Percentiles rank a stretch among this genome's conserved stretches.
Evolutionary conservation across 371 early-diverging fungal species (phyloP).

Genomic region (Blastocladiella emersonii): DNA sequence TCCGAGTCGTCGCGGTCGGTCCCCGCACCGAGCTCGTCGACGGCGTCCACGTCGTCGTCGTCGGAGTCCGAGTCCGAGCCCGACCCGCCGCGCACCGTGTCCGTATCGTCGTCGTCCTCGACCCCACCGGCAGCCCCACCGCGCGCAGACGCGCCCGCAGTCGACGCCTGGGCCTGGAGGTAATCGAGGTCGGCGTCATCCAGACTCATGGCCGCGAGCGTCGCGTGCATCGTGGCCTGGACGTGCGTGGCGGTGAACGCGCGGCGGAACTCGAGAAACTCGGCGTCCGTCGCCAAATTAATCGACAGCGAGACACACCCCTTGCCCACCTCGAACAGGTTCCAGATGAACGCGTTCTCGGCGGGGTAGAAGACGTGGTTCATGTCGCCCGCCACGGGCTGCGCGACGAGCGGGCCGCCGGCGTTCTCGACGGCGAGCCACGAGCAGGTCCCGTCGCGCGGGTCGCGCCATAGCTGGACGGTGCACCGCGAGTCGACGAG

Average conservation of each 20-base stretch:
- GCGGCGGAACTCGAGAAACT: neutral
- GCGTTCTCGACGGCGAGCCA: slow-evolving; percentile 36
- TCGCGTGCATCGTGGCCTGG: slow-evolving; percentile 5
- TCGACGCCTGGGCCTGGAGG: slow-evolving; percentile 10
- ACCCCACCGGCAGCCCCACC: slow-evolving; percentile 14
- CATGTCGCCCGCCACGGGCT: slow-evolving; percentile 51
- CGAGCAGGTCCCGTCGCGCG: slow-evolving; percentile 13
- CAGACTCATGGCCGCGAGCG: neutral
- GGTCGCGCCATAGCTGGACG: neutral
- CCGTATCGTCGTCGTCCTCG: slow-evolving; percentile 15
- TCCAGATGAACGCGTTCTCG: slow-evolving; percentile 24
- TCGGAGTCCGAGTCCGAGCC: slow-evolving; percentile 14
- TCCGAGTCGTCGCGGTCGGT: slow-evolving; percentile 11
- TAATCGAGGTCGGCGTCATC: slow-evolving; percentile 4
- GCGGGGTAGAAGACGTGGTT: slow-evolving; percentile 42
- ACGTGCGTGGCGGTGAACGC: neutral
- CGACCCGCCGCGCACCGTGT: slow-evolving; percentile 7
- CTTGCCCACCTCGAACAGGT: slow-evolving; percentile 9
- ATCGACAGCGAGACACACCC: neutral
- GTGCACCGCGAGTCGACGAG: slow-evolving; percentile 14
- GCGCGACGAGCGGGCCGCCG: slow-evolving; percentile 30
- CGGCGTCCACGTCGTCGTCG: slow-evolving; percentile 12
- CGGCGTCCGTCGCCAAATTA: neutral
- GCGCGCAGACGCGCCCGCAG: too few relatives aligned
- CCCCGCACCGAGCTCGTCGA: slow-evolving; percentile 4